Percentiles rank a stretch among this genome's conserved stretches.
phyloP scores from a whole-genome alignment of 2,329 filamentous ascomycete species.

The Arthrobotrys conoides region DNA sequence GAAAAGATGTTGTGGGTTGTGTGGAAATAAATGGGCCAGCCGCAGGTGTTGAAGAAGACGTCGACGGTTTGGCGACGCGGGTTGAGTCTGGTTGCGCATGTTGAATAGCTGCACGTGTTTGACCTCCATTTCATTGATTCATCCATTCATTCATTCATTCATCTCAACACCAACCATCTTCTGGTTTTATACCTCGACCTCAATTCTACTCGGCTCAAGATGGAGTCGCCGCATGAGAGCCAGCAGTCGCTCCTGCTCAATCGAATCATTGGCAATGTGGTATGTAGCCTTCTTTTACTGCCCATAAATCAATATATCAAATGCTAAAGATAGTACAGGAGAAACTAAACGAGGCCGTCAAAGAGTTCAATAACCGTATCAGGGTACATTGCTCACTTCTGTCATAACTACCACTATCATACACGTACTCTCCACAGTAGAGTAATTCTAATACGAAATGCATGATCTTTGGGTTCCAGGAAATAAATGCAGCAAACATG shows the following conservation, averaged over 20 bases:
- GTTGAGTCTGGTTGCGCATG: background rate
- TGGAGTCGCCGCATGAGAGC: conserved; percentile 60
- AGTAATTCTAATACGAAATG: background rate
- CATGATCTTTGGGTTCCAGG: conserved; percentile 13
- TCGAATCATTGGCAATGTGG: conserved; percentile 60
- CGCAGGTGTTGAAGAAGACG: conserved; percentile 7
- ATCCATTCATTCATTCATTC: background rate
- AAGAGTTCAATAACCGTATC: conserved; percentile 60
- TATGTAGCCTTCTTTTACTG: conserved; percentile 17
- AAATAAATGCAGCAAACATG: conserved; percentile 59
- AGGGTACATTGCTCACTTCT: too few species aligned
- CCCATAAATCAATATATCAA: background rate
- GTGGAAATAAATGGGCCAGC: background rate
- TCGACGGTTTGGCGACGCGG: conserved; percentile 44
- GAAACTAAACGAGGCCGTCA: conserved; percentile 60
- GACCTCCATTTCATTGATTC: background rate
- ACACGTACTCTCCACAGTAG: too few species aligned
- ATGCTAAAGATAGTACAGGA: conserved; percentile 37
- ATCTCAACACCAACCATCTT: too few species aligned
- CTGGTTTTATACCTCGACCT: background rate
- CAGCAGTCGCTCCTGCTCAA: conserved; percentile 59
- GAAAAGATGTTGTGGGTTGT: background rate
- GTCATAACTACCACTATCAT: too few species aligned
- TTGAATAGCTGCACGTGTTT: conserved; percentile 17
- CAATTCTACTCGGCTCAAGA: background rate